These are phyloP conservation scores for Globisporangium canariense DNA, from an alignment of 352 stramenopile species.

Conservation along the genomic window DNA sequence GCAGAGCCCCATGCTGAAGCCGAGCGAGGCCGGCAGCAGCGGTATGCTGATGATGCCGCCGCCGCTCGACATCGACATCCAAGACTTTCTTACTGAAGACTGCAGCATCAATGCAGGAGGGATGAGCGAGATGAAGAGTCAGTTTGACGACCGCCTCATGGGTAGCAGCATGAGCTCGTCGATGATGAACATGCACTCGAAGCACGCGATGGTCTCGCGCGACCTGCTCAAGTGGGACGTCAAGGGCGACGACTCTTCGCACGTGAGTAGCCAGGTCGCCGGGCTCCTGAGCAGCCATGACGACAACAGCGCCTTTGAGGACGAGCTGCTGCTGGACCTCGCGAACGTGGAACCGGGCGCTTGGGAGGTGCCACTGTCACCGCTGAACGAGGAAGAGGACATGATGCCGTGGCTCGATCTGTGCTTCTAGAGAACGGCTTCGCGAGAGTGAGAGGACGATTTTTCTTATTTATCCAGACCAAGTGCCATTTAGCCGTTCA, in stretches of 20 bases:
- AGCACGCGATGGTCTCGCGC: conserved; percentile 57
- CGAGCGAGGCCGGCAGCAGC: conserved; percentile 19
- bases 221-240: conserved; percentile 68
- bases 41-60: conserved; percentile 15
- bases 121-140: conserved; percentile 31
- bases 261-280: conserved; percentile 21
- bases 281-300: conserved; percentile 27
- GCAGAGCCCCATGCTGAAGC: conserved; percentile 21
- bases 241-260: conserved; percentile 21
- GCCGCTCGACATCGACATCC: conserved; percentile 67
- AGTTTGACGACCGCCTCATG: conserved; percentile 37
- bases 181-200: conserved; percentile 30
- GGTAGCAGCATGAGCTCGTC: conserved; percentile 19
- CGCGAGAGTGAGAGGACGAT: conserved; percentile 6
- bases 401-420: conserved; percentile 84
- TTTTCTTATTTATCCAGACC: conserved; percentile 42
- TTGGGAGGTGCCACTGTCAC: conserved; percentile 80
- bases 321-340: conserved; percentile 69
- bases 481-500: background rate
- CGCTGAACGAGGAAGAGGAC: conserved; percentile 79
- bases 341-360: conserved; percentile 70
- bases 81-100: conserved; percentile 78
- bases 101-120: conserved; percentile 56
- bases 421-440: conserved; percentile 54
- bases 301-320: conserved; percentile 44